Percentiles rank a stretch among this genome's conserved stretches.
phyloP scores from a whole-genome alignment of 192 early-diverging fungal genomes.

The Backusella westeae region DNA sequence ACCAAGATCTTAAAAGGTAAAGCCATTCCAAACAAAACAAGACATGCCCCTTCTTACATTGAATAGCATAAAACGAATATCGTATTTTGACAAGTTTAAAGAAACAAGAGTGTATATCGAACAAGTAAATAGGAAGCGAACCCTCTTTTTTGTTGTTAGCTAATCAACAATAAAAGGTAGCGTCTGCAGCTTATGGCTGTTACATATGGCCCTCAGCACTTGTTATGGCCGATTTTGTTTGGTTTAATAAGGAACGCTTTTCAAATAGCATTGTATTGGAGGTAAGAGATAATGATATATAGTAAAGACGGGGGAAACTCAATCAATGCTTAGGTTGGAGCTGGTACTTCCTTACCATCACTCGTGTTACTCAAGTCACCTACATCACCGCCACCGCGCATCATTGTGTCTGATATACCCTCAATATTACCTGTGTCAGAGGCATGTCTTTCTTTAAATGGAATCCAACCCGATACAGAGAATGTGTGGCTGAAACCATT shows the following conservation, averaged over 20 bases:
- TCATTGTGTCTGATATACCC: constrained; percentile 44
- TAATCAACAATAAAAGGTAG: constrained; percentile 30
- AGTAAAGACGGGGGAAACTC: no score
- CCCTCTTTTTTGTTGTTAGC: not conserved
- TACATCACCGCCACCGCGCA: not conserved
- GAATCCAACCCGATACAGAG: constrained; percentile 5
- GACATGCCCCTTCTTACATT: not conserved
- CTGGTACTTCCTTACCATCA: constrained; percentile 67
- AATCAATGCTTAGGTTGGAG: constrained; percentile 39
- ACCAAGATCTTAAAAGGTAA: not conserved
- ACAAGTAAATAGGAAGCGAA: not conserved
- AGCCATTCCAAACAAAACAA: no score
- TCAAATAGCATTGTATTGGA: constrained; percentile 32
- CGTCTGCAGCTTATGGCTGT: constrained; percentile 57
- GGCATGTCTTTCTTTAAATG: constrained; percentile 32
- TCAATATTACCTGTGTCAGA: constrained; percentile 40
- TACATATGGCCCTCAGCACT: constrained; percentile 76
- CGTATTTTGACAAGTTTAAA: not conserved
- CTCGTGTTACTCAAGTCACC: constrained; percentile 45
- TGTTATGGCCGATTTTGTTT: constrained; percentile 62
- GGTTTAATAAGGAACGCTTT: constrained; percentile 35
- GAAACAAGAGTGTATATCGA: not conserved
- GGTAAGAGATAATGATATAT: constrained; percentile 9
- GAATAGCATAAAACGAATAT: not conserved
- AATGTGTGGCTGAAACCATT: constrained; percentile 42